Evolutionary conservation across 495 filamentous ascomycete species (phyloP).

Genomic region (Hypomontagnella monticulosa): DNA sequence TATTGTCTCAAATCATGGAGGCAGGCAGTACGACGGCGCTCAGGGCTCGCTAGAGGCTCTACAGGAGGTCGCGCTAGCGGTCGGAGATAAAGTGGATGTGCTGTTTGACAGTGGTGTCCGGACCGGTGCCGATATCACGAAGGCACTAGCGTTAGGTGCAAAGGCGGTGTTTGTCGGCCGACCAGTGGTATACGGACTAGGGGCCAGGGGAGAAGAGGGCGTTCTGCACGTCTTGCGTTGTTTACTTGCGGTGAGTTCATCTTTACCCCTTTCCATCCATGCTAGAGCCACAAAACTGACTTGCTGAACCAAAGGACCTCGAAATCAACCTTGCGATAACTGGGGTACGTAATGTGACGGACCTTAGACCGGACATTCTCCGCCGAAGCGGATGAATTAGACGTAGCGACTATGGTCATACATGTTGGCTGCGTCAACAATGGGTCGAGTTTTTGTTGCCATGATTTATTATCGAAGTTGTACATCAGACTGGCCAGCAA

Average conservation of each 20-base stretch:
- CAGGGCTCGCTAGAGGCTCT: slow-evolving; percentile 55
- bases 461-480: no score
- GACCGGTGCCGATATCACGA: slow-evolving; percentile 59
- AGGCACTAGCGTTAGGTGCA: slow-evolving; percentile 63
- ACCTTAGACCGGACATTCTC: not conserved
- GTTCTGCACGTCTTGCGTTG: slow-evolving; percentile 62
- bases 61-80: slow-evolving; percentile 59
- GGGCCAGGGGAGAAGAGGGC: slow-evolving; percentile 64
- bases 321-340: slow-evolving; percentile 11
- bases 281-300: no score
- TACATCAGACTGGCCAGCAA: no score
- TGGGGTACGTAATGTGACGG: slow-evolving; percentile 1
- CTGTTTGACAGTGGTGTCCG: slow-evolving; percentile 62
- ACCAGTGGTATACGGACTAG: slow-evolving; percentile 59
- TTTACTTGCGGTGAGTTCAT: not conserved
- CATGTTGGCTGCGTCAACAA: no score
- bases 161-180: slow-evolving; percentile 63
- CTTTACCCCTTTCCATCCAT: not conserved
- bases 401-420: not conserved
- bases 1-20: slow-evolving; percentile 53
- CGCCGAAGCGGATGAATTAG: not conserved
- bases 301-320: not conserved
- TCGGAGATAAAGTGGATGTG: slow-evolving; percentile 55
- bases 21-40: slow-evolving; percentile 59
- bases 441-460: no score